Conservation (phyloP, 768 basidiomycete species). For the Tulasnella sp. region DNA sequence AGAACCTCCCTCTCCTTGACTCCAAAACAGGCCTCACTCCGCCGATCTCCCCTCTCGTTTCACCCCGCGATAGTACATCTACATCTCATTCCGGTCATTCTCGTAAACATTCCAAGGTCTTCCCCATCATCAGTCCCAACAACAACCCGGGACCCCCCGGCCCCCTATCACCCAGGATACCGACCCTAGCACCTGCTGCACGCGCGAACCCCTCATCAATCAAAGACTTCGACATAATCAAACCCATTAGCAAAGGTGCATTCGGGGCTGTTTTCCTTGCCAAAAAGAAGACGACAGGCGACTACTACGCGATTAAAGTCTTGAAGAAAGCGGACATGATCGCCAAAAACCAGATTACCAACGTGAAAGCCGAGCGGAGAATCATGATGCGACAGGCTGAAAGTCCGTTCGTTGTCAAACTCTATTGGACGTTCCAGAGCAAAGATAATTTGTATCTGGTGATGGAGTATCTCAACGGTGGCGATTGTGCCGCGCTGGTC, state of each 20-base stretch:
- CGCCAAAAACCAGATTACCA: constrained; percentile 99
- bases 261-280: constrained; percentile 98
- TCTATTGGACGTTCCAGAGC: constrained; percentile 99
- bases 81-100: constrained; percentile 41
- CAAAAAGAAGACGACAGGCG: constrained; percentile 96
- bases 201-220: constrained; percentile 85
- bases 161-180: constrained; percentile 83
- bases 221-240: constrained; percentile 99
- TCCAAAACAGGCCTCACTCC: constrained; percentile 64
- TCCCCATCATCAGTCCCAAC: constrained; percentile 55
- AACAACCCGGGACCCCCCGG: constrained; percentile 33
- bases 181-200: constrained; percentile 63
- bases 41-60: constrained; percentile 57
- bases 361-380: constrained; percentile 99
- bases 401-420: constrained; percentile 94
- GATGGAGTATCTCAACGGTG: constrained; percentile 99
- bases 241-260: constrained; percentile 97
- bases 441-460: constrained; percentile 98
- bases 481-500: constrained; percentile 95
- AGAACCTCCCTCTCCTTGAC: constrained; percentile 50
- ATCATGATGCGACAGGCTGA: constrained; percentile 99
- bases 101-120: constrained; percentile 61
- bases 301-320: constrained; percentile 99
- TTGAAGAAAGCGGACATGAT: constrained; percentile 99
- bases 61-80: constrained; percentile 51